Base-by-base conservation (phyloP, 108 stramenopile species). In the Skeletonema potamos region DNA sequence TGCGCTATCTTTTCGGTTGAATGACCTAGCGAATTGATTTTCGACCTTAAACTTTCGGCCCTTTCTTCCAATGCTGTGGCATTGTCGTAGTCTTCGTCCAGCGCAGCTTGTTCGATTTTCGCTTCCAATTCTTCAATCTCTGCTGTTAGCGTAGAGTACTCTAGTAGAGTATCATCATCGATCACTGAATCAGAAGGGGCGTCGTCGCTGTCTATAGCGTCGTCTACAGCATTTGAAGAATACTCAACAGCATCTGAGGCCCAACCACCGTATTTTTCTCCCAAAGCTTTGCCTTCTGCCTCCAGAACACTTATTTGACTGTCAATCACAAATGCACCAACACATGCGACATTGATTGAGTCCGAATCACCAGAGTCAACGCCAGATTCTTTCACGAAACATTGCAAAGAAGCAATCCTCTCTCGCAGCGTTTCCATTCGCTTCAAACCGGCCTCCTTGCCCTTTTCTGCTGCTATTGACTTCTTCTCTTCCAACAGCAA, bases 311-410 rank as follows among this genome's bases (percentile, higher is more conserved):
- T 62, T 30, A 94, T 90, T 73, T 90, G 87, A 29, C 81, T 82
- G 15, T 90, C 77, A 26, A 94, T 66, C 1, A 94, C 89, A 69
- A 86, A 77, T 26, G 83, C 87, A 66, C 87, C 90, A 46, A 94
- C 87, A 46, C 72, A 72, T 43, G 87, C 68, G 7, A 94, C 88
- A 66, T 46, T 87, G 41, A 84, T 82, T 7, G 64, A 62, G 39
- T 83, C 67, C 18, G 79, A 63, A 41, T 66, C 65, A 54, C 84
- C 84, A 32, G 65, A 63, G 3, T 55, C 20, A 18, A 36, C 37
- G 10, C 37, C 33, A 18, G 70, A 70, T 33, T 75, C 43, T 39
- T 70, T 63, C 57, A 77, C n/a, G 27, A 69, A 37, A 24, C 46
- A 15, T 18, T 74, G 62, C 10, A 94, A 77, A 17, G 77, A 43